Evolutionary conservation across 495 filamentous ascomycete genomes (phyloP).

Genomic region (Talaromyces adpressus): DNA sequence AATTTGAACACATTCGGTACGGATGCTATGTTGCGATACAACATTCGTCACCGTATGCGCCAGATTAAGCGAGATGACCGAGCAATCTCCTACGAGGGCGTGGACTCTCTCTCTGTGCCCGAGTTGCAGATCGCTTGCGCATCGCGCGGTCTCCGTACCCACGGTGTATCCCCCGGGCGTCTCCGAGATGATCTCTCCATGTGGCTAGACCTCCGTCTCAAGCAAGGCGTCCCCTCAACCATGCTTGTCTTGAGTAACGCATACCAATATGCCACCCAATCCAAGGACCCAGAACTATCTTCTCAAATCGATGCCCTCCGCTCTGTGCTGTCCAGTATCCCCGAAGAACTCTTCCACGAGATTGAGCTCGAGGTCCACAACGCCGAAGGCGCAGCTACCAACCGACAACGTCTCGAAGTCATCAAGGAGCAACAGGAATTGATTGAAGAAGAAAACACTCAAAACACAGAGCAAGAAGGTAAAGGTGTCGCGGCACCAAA

Average conservation of each 20-base stretch:
- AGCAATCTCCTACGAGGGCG: conserved; percentile 90
- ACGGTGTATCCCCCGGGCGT: conserved; percentile 78
- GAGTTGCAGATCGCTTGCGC: conserved; percentile 90
- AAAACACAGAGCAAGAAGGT: conserved; percentile 65
- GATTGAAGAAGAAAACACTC: conserved; percentile 93
- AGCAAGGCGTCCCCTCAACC: conserved; percentile 88
- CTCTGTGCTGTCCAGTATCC: conserved; percentile 85
- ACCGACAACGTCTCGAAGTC: conserved; percentile 98
- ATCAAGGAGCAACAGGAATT: conserved; percentile 98
- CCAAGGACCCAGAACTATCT: conserved; percentile 80
- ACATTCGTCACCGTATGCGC: conserved; percentile 94
- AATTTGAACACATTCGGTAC: conserved; percentile 96
- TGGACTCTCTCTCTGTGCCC: conserved; percentile 84
- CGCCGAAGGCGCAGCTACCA: conserved; percentile 94
- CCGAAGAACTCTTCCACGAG: conserved; percentile 98
- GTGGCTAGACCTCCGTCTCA: conserved; percentile 92
- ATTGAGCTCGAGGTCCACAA: conserved; percentile 98
- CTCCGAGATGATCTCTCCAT: conserved; percentile 87
- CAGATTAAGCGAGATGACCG: conserved; percentile 98
- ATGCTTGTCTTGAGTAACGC: conserved; percentile 94
- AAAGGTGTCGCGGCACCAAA: conserved; percentile 48
- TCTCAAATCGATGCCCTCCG: conserved; percentile 91
- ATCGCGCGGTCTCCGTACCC: conserved; percentile 84
- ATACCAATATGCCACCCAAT: conserved; percentile 81
- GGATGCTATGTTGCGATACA: conserved; percentile 95